Evolutionary conservation across 352 stramenopile genomes (phyloP), one percentile per base, ranked within the genome.

Genomic region (Paralagenidium karlingii): DNA sequence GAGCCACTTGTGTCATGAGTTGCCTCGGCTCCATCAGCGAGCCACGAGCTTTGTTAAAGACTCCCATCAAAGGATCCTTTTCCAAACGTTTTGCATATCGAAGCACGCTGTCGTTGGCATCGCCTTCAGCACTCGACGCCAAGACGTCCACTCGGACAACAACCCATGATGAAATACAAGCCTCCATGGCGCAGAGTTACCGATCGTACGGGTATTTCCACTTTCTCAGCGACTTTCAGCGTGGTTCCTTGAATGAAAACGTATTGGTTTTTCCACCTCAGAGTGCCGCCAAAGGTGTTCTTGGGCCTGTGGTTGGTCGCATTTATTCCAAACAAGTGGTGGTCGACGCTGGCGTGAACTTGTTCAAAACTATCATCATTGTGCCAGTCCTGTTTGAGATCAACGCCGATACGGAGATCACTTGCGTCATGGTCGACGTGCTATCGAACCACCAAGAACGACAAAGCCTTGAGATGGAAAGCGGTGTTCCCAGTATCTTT

Each of bases 61-160:
- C 38, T 30, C n/a, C 37, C 15, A 30, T 65, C 7, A 81, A 69
- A 41, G 73, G 73, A 0, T 45, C 71, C 34, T 82, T 88, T 32
- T 85, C 75, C 9, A 85, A 84, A 28, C 58, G 75, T 8, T 88
- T 80, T 47, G 69, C 64, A 5, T 85, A 82, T 33, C 38, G 58
- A 7, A 81, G 55, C 28, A 42, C 50, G 15, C 49, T 34, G 13
- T 29, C 47, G 10, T n/a, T n/a, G n/a, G n/a, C n/a, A n/a, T 13
- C 51, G 16, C 40, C 29, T 15, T 22, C 31, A 18, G 20, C 34
- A 12, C 32, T 26, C 6, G 19, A 13, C 2, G 21, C 18, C 16
- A 55, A 10, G 9, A 33, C 24, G 0, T 8, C 18, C 9, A 38
- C 9, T 27, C 19, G 24, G 13, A 9, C 7, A 5, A 18, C 8